phyloP scores from a whole-genome alignment of 2,329 filamentous ascomycete genomes.

The Clonostachys byssicola region DNA sequence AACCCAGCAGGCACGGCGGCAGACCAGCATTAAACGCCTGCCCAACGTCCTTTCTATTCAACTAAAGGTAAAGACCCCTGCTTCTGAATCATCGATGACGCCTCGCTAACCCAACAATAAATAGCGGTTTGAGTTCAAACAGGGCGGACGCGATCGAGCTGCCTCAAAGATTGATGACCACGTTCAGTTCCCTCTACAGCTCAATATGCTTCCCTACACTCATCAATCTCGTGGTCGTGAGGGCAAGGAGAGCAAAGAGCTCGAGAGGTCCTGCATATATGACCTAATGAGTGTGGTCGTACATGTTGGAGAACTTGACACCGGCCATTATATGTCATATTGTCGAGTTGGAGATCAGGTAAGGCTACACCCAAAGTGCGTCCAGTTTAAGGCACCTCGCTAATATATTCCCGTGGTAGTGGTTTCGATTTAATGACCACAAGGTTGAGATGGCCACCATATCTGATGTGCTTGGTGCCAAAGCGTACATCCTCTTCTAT shows the following conservation, averaged over 20 bases:
- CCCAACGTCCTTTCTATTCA: conserved; percentile 91
- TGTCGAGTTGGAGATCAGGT: conserved; percentile 72
- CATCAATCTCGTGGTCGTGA: conserved; percentile 55
- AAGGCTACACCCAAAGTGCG: conserved; percentile 4
- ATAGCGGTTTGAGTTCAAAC: conserved; percentile 69
- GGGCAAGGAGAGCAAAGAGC: conserved; percentile 48
- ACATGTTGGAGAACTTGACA: conserved; percentile 89
- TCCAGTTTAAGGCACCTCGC: not conserved
- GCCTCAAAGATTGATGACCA: conserved; percentile 85
- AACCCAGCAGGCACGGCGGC: conserved; percentile 76
- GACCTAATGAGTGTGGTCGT: conserved; percentile 88
- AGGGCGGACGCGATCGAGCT: conserved; percentile 58
- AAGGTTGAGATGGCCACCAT: conserved; percentile 81
- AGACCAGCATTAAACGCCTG: conserved; percentile 77
- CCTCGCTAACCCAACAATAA: not conserved
- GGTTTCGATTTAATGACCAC: conserved; percentile 96
- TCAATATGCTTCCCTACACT: conserved; percentile 91
- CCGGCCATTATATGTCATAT: conserved; percentile 90
- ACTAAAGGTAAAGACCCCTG: conserved; percentile 63
- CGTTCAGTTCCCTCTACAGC: conserved; percentile 78
- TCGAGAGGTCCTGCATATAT: conserved; percentile 69
- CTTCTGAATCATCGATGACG: too few relatives aligned
- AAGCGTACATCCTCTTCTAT: conserved; percentile 92
- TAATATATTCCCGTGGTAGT: conserved; percentile 41
- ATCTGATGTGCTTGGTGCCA: conserved; percentile 77